These are phyloP conservation scores for Boletus patriciae DNA, from an alignment of 768 basidiomycete genomes.

Conservation along the genomic window DNA sequence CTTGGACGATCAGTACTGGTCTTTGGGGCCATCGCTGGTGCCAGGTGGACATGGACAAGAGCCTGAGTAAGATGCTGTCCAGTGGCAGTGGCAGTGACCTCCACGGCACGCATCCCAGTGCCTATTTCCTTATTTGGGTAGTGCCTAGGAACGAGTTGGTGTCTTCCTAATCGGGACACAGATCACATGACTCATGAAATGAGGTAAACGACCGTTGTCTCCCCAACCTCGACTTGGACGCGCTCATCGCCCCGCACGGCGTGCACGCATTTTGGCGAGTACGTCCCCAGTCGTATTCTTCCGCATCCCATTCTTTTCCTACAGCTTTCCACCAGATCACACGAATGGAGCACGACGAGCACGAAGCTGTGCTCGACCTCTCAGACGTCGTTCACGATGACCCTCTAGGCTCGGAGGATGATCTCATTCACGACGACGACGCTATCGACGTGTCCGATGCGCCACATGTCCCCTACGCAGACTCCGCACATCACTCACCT, in stretches of 20 bases:
- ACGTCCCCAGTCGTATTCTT: not conserved
- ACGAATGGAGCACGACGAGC: slow-evolving; percentile 53
- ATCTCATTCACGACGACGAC: slow-evolving; percentile 32
- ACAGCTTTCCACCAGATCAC: slow-evolving; percentile 6
- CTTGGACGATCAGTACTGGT: slow-evolving; percentile 51
- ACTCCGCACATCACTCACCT: slow-evolving; percentile 16
- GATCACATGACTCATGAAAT: slow-evolving; percentile 30
- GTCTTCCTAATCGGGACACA: not conserved
- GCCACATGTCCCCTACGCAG: slow-evolving; percentile 29
- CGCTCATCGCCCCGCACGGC: slow-evolving; percentile 21
- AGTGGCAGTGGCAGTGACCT: too few species aligned
- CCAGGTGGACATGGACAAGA: slow-evolving; percentile 5
- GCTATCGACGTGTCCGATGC: slow-evolving; percentile 33
- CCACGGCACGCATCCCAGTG: not conserved
- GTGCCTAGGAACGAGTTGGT: not conserved
- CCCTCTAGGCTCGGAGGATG: slow-evolving; percentile 59
- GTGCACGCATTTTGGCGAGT: slow-evolving; percentile 23
- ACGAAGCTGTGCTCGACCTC: slow-evolving; percentile 64
- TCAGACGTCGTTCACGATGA: slow-evolving; percentile 87
- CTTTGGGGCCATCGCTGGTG: slow-evolving; percentile 33
- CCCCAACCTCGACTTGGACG: slow-evolving; percentile 20
- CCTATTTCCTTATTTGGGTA: slow-evolving; percentile 5
- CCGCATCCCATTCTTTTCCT: not conserved
- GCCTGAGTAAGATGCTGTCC: not conserved
- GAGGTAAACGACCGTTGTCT: slow-evolving; percentile 23